phyloP scores from a whole-genome alignment of 768 basidiomycete genomes.

The Russula sp. region DNA sequence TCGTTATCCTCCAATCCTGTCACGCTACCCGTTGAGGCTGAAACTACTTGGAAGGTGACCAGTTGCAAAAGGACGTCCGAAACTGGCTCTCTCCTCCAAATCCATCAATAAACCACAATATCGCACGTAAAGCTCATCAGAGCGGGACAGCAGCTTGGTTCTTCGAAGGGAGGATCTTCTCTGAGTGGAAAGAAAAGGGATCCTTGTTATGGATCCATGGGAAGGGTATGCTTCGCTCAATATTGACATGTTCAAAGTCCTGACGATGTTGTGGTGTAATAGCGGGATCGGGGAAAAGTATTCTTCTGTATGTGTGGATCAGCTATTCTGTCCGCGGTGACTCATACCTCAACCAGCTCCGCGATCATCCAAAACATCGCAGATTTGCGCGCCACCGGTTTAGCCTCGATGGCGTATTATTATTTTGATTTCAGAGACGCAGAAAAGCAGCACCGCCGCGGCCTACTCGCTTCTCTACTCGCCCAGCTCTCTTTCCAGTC shows the following conservation, averaged over 20 bases:
- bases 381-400: neutral
- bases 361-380: neutral
- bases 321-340: neutral
- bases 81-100: slow-evolving; percentile 4
- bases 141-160: slow-evolving; percentile 4
- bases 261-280: neutral
- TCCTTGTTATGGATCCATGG: slow-evolving; percentile 14
- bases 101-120: slow-evolving; percentile 4
- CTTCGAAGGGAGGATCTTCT: neutral
- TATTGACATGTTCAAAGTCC: no score
- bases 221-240: neutral
- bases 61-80: neutral
- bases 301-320: neutral
- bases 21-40: neutral
- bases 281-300: slow-evolving; percentile 10
- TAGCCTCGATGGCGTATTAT: neutral
- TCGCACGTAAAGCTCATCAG: neutral
- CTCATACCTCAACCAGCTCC: neutral
- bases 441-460: neutral
- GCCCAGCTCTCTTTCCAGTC: slow-evolving; percentile 3
- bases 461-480: neutral
- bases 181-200: neutral
- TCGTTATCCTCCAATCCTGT: neutral
- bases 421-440: slow-evolving; percentile 5
- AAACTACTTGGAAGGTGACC: neutral